These are phyloP conservation scores for Bocquillonia castaneifolia DNA, from an alignment of 441 rosid genomes.

Conservation along the genomic window DNA sequence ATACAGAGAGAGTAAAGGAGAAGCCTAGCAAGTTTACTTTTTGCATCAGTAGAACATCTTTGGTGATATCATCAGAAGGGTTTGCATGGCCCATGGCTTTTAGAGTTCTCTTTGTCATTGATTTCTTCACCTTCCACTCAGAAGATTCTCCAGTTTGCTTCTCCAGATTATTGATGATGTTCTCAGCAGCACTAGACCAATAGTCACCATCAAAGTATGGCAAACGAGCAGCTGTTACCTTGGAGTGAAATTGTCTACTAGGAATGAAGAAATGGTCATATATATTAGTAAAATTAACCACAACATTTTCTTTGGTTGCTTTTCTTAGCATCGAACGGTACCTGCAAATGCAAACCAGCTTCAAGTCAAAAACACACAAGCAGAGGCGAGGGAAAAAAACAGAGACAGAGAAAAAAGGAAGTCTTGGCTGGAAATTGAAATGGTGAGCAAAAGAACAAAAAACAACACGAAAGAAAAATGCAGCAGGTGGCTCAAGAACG, in stretches of 20 bases:
- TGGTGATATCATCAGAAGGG: slow-evolving; percentile 44
- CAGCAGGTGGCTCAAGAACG: not conserved
- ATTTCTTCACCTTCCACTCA: slow-evolving; percentile 33
- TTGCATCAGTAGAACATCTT: slow-evolving; percentile 59
- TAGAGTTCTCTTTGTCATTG: slow-evolving; percentile 45
- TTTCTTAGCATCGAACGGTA: slow-evolving; percentile 52
- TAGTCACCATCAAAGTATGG: slow-evolving; percentile 84
- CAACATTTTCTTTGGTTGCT: slow-evolving; percentile 47
- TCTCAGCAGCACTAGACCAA: slow-evolving; percentile 65
- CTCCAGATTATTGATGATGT: slow-evolving; percentile 38
- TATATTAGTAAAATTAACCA: slow-evolving; percentile 48
- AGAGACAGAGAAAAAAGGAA: not conserved
- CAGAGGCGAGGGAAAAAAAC: not conserved
- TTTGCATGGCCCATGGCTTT: slow-evolving; percentile 54
- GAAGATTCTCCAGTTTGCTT: slow-evolving; percentile 25
- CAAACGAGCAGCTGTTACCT: slow-evolving; percentile 59
- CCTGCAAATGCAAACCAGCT: slow-evolving; percentile 37
- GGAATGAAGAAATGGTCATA: slow-evolving; percentile 56
- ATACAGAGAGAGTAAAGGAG: not conserved
- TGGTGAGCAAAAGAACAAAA: not conserved
- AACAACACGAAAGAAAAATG: not conserved
- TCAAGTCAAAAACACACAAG: slow-evolving; percentile 13
- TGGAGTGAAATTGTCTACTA: slow-evolving; percentile 38
- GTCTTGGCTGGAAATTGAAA: not conserved
- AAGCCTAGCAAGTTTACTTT: slow-evolving; percentile 36